Base-by-base conservation (phyloP, 2,329 filamentous ascomycete species). In the Triangularia setosa region DNA sequence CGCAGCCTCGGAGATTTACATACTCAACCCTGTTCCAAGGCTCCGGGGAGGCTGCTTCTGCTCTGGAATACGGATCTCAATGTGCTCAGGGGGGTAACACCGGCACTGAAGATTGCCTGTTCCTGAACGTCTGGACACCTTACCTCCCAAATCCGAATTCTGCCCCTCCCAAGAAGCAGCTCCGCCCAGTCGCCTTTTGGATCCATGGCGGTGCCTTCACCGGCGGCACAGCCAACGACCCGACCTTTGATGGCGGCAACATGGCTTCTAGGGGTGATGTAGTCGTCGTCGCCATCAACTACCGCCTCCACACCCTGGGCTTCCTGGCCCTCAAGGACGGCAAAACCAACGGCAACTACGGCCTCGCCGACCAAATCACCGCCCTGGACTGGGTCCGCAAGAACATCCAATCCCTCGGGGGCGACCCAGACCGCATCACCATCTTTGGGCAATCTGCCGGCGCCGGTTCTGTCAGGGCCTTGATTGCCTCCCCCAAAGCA, bases 201-300 rank as follows among this genome's bases (percentile, higher is more conserved):
- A 78, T 79, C 27, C 76, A 79, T 52, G 85, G 85, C 3, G 85
- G 85, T 24, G 85, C 82, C 5, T 87, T 86, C 65, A 81, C 79
- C 0, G 75, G 79, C 7, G 84, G 85, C 1, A 75, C 73, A 5
- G 76, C 73, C 9, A 74, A 75, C 60, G 76, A 78, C 54, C 65
- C 73, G 1, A 74, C 74, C 1, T 75, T 75, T 27, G 85, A 88
- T 65, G 83, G 84, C 21, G 82, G 82, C 2, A 84, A 85, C 66
- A 75, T 87, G 2, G 85, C 82, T 0, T 85, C 83, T 2, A 79
- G 84, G 58, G 84, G 84, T 23, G 85, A 87, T 65, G 79, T 87
- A 18, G 83, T 88, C 0, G 79, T 86, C 2, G 85, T 88, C 7
- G 73, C 76, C 21, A 83, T 87, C 75, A 87, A 88, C 74, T 88